Conservation (phyloP, 2,329 filamentous ascomycete species). For the Pochonia chlamydosporia region DNA sequence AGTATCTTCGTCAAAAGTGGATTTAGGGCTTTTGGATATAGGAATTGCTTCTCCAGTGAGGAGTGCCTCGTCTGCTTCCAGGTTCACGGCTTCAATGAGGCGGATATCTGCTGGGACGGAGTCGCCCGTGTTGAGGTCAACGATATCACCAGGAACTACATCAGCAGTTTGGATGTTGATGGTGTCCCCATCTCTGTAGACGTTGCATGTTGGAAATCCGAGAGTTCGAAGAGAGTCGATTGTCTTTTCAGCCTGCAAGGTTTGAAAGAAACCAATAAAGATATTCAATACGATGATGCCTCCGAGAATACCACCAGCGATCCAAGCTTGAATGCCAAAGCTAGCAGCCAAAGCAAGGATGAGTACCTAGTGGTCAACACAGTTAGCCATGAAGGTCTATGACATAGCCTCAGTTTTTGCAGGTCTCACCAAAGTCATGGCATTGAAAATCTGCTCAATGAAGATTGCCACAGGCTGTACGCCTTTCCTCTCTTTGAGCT, state of each 20-base stretch:
- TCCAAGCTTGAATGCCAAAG: conserved; percentile 44
- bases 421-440: conserved; percentile 44
- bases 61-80: conserved; percentile 56
- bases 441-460: conserved; percentile 50
- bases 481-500: conserved; percentile 39
- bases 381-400: too few relatives aligned
- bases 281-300: conserved; percentile 33
- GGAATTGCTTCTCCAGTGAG: conserved; percentile 55
- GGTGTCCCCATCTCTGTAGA: conserved; percentile 27
- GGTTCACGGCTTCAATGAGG: conserved; percentile 49
- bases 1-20: conserved; percentile 29
- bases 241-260: conserved; percentile 32
- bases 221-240: conserved; percentile 32
- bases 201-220: conserved; percentile 27
- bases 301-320: conserved; percentile 44
- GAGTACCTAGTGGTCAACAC: conserved; percentile 30
- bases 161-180: conserved; percentile 23
- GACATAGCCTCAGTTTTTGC: not conserved
- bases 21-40: conserved; percentile 39
- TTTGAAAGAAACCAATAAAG: conserved; percentile 38
- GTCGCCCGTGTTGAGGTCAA: conserved; percentile 42
- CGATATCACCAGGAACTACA: conserved; percentile 50
- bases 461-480: conserved; percentile 54
- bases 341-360: conserved; percentile 53
- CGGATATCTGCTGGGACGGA: conserved; percentile 50